phyloP scores from a whole-genome alignment of 306 rosid species.

The Alnus rubra region DNA sequence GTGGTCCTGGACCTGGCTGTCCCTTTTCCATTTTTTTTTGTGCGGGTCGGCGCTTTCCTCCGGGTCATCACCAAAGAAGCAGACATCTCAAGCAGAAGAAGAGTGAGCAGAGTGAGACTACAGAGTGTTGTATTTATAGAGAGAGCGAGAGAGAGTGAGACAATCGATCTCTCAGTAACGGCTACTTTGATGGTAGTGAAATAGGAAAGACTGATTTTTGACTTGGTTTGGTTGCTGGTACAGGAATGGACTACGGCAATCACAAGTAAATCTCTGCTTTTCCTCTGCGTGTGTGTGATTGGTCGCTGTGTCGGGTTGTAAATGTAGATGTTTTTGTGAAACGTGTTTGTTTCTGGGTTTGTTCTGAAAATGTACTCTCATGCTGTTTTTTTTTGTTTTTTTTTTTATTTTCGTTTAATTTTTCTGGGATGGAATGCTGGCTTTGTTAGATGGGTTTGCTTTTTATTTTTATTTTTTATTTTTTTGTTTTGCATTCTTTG shows the following conservation, averaged over 20 bases:
- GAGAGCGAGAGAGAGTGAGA: neutral
- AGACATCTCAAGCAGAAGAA: conserved; percentile 42
- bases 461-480: conserved; percentile 12
- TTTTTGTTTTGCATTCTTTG: conserved; percentile 3
- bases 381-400: neutral
- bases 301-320: conserved; percentile 10
- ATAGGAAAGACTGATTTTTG: neutral
- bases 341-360: conserved; percentile 27
- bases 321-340: neutral
- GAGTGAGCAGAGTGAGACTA: conserved; percentile 9
- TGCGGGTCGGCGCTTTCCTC: neutral
- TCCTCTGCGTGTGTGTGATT: conserved; percentile 20
- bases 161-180: conserved; percentile 45
- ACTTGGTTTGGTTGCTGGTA: conserved; percentile 16
- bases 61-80: conserved; percentile 17
- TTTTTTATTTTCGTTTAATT: neutral
- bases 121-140: neutral
- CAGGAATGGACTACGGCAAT: conserved; percentile 50
- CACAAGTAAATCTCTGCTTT: conserved; percentile 52
- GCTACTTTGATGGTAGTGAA: conserved; percentile 35
- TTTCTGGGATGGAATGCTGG: conserved; percentile 9
- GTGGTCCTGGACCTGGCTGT: neutral
- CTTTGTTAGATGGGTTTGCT: neutral
- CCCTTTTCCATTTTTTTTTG: neutral
- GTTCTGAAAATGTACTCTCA: conserved; percentile 23